phyloP scores from a whole-genome alignment of 176 grass and related monocot genomes.

The Musa schizocarpa region DNA sequence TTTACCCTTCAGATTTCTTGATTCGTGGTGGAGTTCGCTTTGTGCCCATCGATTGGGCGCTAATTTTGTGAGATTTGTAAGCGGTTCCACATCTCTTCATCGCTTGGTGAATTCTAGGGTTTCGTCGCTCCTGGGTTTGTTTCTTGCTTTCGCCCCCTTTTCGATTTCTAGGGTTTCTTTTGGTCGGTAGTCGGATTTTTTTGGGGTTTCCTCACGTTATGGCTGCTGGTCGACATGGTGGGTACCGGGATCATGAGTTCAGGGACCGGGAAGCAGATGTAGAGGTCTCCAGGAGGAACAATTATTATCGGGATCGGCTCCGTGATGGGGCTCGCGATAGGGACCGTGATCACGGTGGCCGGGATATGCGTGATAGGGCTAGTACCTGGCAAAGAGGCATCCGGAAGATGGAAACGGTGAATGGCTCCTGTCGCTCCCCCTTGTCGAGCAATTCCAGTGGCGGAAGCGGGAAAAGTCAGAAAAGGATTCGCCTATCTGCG shows the following conservation, averaged over 20 bases:
- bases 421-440: constrained; percentile 1
- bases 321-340: neutral
- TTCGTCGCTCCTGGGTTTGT: neutral
- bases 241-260: constrained; percentile 15
- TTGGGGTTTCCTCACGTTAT: neutral
- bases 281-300: constrained; percentile 9
- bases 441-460: constrained; percentile 1
- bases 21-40: neutral
- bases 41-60: neutral
- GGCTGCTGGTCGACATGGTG: constrained; percentile 9
- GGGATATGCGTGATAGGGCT: constrained; percentile 4
- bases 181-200: neutral
- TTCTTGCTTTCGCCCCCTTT: neutral
- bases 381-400: neutral
- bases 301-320: neutral
- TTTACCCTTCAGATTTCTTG: neutral
- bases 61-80: neutral
- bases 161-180: neutral
- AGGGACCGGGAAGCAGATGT: constrained; percentile 1
- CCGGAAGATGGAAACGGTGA: neutral
- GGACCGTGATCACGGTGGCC: neutral
- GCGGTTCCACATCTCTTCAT: neutral
- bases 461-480: neutral
- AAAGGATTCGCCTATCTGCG: constrained; percentile 14
- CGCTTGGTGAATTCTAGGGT: neutral